Evolutionary conservation across 2,329 filamentous ascomycete species (phyloP), one percentile per base, ranked within the genome.

Genomic region (Ceratocystis variospora): DNA sequence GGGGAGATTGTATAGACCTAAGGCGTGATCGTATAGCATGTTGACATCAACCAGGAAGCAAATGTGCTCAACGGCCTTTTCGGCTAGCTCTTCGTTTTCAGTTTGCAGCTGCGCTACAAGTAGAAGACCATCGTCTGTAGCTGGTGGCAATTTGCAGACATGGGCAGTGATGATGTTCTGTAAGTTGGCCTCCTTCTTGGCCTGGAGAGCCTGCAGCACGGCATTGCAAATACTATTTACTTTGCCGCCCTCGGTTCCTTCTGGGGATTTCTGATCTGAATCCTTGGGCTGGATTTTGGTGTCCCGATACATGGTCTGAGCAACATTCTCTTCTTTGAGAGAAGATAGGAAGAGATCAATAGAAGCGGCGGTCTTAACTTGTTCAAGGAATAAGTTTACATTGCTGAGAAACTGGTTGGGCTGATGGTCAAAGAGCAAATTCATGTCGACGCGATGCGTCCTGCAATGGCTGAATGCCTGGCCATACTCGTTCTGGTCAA

Each of bases 21-120:
- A 80, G 0, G 94, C 89, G 68, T 92, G 87, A 69, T 96, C 90
- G 72, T 96, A 99, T 0, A 99, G 83, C 48, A 86, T 86, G 74
- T 96, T 95, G 59, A 95, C 88, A 75, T 99, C 94, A 0, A 92
- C 90, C 53, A 99, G 81, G 79, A 99, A 99, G 79, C 91, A 97
- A 68, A 99, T 96, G 72, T 99, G 94, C 73, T 96, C 91, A 25
- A 96, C 87, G 0, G 93, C 93, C 74, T 87, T 87, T 70, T 97
- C 93, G 0, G 90, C 90, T 70, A 92, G 80, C 64, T 85, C 82
- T 53, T 84, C 79, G 62, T 88, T 83, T 70, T 87, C 82, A 66
- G 82, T 80, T 79, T 85, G 82, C 45, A 99, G 77, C 65, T 86
- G 82, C 3, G 90, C 87, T 44, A 97, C 89, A 41, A 97, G 84